Evolutionary conservation across 371 early-diverging fungal species (phyloP).

Genomic region (Mucor mucedo): DNA sequence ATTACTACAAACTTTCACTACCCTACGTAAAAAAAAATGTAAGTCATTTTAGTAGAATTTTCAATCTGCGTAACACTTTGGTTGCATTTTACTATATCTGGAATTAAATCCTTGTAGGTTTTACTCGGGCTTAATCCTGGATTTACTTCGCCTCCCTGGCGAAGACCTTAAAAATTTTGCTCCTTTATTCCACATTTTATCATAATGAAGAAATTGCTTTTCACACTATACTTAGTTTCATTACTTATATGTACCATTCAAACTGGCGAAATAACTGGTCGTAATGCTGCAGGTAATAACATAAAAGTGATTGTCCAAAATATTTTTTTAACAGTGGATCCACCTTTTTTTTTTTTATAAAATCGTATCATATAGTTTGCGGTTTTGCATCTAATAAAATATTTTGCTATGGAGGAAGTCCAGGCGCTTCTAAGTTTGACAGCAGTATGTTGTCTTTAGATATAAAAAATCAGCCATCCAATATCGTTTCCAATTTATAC

Average conservation of each 20-base stretch:
- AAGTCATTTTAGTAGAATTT: too few relatives aligned
- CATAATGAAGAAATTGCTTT: background rate
- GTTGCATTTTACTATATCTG: too few relatives aligned
- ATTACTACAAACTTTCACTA: too few relatives aligned
- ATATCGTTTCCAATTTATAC: background rate
- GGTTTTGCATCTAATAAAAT: background rate
- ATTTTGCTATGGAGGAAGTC: conserved; percentile 1
- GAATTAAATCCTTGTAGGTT: too few relatives aligned
- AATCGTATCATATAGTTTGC: background rate
- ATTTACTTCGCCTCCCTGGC: too few relatives aligned
- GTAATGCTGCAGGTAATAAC: background rate
- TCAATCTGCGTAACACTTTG: too few relatives aligned
- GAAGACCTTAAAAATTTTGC: too few relatives aligned
- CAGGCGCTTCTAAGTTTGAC: background rate
- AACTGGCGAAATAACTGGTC: background rate
- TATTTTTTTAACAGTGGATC: too few relatives aligned
- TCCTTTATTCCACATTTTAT: too few relatives aligned
- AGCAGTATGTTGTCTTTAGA: background rate
- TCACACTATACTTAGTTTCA: background rate
- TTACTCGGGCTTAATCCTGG: too few relatives aligned
- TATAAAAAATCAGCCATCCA: background rate
- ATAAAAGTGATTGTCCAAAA: too few relatives aligned
- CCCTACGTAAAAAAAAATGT: too few relatives aligned
- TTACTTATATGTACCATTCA: background rate
- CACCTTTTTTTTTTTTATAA: background rate